Percentiles rank a stretch among this genome's conserved stretches.
These are phyloP conservation scores for Pyrrhoderma noxium DNA, from an alignment of 1,284 basidiomycete genomes.

Conservation along the genomic window DNA sequence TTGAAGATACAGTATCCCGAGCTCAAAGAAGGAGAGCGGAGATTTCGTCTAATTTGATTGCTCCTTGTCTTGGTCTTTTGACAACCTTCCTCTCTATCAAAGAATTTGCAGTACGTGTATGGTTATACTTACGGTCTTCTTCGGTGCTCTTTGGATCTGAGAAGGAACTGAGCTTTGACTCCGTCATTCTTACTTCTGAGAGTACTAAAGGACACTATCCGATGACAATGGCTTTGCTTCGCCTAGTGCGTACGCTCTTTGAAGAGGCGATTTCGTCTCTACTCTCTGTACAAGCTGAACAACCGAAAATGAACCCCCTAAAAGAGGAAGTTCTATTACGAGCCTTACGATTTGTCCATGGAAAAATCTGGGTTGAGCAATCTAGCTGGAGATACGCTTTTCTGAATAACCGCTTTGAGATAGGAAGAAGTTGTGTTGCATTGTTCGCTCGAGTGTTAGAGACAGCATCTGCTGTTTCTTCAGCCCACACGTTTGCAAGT, in stretches of 20 bases:
- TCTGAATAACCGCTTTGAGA: constrained; percentile 74
- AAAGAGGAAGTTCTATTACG: constrained; percentile 80
- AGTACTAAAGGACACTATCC: constrained; percentile 67
- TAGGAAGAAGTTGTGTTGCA: constrained; percentile 57
- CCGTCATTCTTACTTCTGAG: constrained; percentile 65
- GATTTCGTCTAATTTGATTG: constrained; percentile 59
- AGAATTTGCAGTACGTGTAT: constrained; percentile 69
- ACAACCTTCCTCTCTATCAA: constrained; percentile 70
- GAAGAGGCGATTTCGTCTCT: constrained; percentile 61
- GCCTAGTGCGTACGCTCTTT: constrained; percentile 71
- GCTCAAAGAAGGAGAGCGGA: constrained; percentile 33
- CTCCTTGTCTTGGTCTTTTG: constrained; percentile 74
- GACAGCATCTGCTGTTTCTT: constrained; percentile 48
- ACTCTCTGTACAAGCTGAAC: constrained; percentile 44
- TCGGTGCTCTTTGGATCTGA: constrained; percentile 67
- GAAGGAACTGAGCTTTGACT: constrained; percentile 44
- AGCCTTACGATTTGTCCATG: constrained; percentile 69
- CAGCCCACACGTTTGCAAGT: constrained; percentile 46
- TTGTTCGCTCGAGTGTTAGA: constrained; percentile 63
- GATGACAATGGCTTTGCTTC: constrained; percentile 71
- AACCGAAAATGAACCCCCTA: constrained; percentile 52
- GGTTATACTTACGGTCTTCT: constrained; percentile 80
- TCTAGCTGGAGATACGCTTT: constrained; percentile 75
- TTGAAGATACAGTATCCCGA: constrained; percentile 72
- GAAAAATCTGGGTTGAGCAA: constrained; percentile 82